A percentile compares a stretch with the other conserved stretches of the same genome.
These are phyloP conservation scores for Debaryomyces castellii DNA, from an alignment of 805 yeast species.

Conservation along the genomic window DNA sequence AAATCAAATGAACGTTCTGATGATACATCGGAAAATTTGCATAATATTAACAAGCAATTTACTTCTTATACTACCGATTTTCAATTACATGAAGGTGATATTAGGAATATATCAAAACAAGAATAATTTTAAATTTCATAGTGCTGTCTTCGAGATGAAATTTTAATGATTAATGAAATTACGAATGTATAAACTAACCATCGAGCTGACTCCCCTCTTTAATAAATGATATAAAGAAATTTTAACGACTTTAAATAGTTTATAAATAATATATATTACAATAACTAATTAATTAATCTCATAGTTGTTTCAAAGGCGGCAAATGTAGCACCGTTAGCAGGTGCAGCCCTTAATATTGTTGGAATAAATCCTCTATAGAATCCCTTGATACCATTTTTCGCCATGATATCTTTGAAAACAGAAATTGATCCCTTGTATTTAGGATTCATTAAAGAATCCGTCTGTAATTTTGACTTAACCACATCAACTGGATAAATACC, in stretches of 20 bases:
- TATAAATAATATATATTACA: neutral
- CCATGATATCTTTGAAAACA: conserved; percentile 55
- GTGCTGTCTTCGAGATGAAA: neutral
- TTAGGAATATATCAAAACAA: conserved; percentile 7
- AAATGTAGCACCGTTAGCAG: conserved; percentile 97
- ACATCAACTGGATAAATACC: conserved; percentile 87
- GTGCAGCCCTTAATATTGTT: conserved; percentile 93
- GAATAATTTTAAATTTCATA: neutral
- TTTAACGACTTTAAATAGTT: neutral
- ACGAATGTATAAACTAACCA: neutral
- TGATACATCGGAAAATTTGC: conserved; percentile 8
- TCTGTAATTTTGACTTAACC: conserved; percentile 83
- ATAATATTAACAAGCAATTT: neutral
- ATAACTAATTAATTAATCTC: conserved; percentile 49
- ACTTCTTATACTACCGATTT: conserved; percentile 4
- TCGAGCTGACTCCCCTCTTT: neutral
- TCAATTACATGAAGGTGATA: conserved; percentile 8
- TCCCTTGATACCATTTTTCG: conserved; percentile 66
- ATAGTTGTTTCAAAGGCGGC: conserved; percentile 89
- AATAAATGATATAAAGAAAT: neutral
- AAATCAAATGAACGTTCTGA: conserved; percentile 35
- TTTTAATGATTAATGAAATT: neutral
- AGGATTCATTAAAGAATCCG: conserved; percentile 57
- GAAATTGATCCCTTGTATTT: conserved; percentile 56
- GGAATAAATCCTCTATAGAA: conserved; percentile 91